Conservation (phyloP, 306 rosid genomes). For the Corylus avellana region DNA sequence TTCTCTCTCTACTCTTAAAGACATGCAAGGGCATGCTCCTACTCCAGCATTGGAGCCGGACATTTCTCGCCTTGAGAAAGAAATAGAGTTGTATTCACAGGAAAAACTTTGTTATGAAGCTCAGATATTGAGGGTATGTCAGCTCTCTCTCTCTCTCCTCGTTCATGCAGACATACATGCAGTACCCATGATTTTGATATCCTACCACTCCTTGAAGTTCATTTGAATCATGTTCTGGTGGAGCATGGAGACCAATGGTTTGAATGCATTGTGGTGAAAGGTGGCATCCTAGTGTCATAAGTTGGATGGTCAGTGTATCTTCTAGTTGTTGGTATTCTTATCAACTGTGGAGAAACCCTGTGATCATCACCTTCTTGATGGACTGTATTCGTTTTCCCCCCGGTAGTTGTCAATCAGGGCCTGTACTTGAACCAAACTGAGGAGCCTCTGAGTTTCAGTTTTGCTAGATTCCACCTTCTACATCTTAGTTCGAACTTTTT, state of each 20-base stretch:
- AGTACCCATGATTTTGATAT: not conserved
- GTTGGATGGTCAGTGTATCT: conserved; percentile 17
- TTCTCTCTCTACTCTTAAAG: conserved; percentile 73
- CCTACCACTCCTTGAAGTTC: not conserved
- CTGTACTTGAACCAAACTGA: not conserved
- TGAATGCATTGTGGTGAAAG: conserved; percentile 17
- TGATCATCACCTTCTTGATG: not conserved
- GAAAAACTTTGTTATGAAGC: conserved; percentile 94
- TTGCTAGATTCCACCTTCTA: not conserved
- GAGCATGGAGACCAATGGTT: conserved; percentile 11
- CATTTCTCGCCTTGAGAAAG: conserved; percentile 86
- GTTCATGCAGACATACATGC: not conserved
- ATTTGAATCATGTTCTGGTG: conserved; percentile 17
- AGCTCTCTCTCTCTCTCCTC: conserved; percentile 3
- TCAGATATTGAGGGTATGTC: conserved; percentile 81
- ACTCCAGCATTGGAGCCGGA: conserved; percentile 59
- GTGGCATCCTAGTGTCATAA: conserved; percentile 17
- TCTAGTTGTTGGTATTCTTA: conserved; percentile 2
- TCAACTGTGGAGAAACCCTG: not conserved
- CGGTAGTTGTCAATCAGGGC: not conserved
- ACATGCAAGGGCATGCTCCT: conserved; percentile 69
- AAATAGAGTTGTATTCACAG: conserved; percentile 77
- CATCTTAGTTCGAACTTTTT: not conserved
- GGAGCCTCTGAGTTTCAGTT: not conserved
- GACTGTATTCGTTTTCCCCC: not conserved